Percentiles rank a stretch among this genome's conserved stretches.
phyloP scores from a whole-genome alignment of 2,329 filamentous ascomycete species.

The Phialemoniopsis sp. region DNA sequence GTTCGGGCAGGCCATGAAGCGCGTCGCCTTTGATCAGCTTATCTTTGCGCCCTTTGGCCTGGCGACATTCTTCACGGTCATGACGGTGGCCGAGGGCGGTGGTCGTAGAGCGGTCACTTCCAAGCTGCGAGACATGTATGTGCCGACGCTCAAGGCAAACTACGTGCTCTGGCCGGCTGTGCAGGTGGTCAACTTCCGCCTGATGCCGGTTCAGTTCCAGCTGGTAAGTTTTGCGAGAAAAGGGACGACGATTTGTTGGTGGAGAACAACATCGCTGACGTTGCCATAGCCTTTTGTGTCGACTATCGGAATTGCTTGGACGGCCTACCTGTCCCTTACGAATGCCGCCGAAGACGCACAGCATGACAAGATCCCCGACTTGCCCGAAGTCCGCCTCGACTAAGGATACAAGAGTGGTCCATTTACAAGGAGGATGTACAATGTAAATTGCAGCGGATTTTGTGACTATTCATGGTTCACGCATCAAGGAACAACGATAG shows the following conservation, averaged over 20 bases:
- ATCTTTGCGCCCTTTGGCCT: conserved; percentile 89
- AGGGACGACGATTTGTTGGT: neutral
- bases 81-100: conserved; percentile 94
- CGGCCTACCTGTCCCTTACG: conserved; percentile 87
- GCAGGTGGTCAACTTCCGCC: conserved; percentile 91
- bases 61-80: conserved; percentile 86
- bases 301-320: conserved; percentile 94
- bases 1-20: conserved; percentile 77
- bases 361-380: conserved; percentile 20
- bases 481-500: no score
- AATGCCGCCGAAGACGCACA: conserved; percentile 75
- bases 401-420: conserved; percentile 4
- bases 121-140: conserved; percentile 91
- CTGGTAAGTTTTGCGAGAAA: conserved; percentile 60
- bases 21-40: conserved; percentile 88
- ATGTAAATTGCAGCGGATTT: no score
- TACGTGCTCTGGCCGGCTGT: conserved; percentile 93
- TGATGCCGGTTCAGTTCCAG: conserved; percentile 95
- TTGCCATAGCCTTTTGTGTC: conserved; percentile 80
- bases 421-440: no score
- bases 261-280: no score
- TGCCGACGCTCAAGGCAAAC: conserved; percentile 93
- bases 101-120: conserved; percentile 71
- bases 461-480: no score
- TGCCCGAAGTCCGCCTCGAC: conserved; percentile 30